Base-by-base conservation (phyloP, 2,329 filamentous ascomycete species). In the Arachnomyces sp. region DNA sequence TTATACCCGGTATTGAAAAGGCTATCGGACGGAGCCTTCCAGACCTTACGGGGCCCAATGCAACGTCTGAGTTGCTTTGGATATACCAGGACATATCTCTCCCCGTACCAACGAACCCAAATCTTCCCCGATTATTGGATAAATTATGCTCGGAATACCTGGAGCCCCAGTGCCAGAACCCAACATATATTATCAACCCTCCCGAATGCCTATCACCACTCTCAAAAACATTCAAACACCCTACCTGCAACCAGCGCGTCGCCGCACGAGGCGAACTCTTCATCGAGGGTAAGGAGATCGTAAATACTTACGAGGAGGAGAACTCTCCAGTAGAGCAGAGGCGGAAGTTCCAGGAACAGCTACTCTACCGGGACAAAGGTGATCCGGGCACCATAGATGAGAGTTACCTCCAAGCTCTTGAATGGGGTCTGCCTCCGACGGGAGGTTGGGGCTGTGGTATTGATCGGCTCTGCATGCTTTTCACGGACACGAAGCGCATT, bases 291-390 rank as follows among this genome's bases (percentile, higher is more conserved):
- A 78, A 79, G 40, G 92, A 98, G 59, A 74, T 95, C 25, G 86
- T 90, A 45, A 98, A 98, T 63, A 93, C 90, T 69, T 98, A 98
- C 62, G 92, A 98, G 61, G 92, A 98, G 65, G 92, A 98, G 61
- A 98, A 98, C 62, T 85, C 86, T 38, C 92, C 92, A 0, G 80
- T 84, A 39, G 84, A 83, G 53, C 92, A 98, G 66, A 75, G 85
- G 34, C 72, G 76, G 40, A 98, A 98, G 63, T 88, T 98, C 48
- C 63, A 79, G 34, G 73, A 74, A 47, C 78, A 82, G 53, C 56
- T 72, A 2, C 55, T 54, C 13, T 71, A 61, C 46, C 66, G 66
- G 42, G 67, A 63, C 1, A 69, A 71, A 1, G 70, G 68, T 12
- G 68, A 66, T 28, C 63, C 66, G 45, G 51, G 67, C 44, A 52